Conservation (phyloP, 2,329 filamentous ascomycete species). For the Cercospora sesami region DNA sequence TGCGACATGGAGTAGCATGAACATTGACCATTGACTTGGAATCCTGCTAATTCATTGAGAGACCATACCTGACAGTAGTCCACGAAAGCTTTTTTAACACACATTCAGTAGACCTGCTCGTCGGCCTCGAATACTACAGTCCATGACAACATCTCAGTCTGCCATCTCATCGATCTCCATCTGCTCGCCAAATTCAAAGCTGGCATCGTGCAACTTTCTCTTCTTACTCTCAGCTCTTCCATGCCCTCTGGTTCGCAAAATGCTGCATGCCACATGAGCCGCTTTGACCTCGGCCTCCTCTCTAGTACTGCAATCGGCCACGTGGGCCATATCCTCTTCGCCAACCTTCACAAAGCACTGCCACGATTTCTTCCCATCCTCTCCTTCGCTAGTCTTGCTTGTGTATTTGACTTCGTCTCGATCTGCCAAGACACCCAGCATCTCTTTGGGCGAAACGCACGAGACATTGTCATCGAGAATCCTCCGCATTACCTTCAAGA, state of each 20-base stretch:
- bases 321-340: constrained; percentile 37
- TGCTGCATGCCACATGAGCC: constrained; percentile 4
- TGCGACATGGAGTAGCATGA: neutral
- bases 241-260: neutral
- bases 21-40: neutral
- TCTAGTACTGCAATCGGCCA: constrained; percentile 38
- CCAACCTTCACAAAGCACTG: constrained; percentile 41
- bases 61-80: neutral
- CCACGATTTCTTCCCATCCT: constrained; percentile 28
- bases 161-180: neutral
- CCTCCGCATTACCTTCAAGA: constrained; percentile 63
- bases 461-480: constrained; percentile 60
- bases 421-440: constrained; percentile 61
- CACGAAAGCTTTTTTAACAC: neutral
- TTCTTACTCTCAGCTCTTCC: neutral
- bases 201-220: neutral
- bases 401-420: constrained; percentile 57
- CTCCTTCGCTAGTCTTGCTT: neutral
- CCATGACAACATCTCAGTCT: neutral
- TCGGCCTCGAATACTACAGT: neutral
- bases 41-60: neutral
- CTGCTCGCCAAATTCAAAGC: neutral
- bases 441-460: constrained; percentile 63
- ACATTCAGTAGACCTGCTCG: neutral
- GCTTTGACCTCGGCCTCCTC: constrained; percentile 44